Percentiles rank a stretch among this genome's conserved stretches.
Evolutionary conservation across 2,329 filamentous ascomycete genomes (phyloP).

Genomic region (Aspergillus sp.): DNA sequence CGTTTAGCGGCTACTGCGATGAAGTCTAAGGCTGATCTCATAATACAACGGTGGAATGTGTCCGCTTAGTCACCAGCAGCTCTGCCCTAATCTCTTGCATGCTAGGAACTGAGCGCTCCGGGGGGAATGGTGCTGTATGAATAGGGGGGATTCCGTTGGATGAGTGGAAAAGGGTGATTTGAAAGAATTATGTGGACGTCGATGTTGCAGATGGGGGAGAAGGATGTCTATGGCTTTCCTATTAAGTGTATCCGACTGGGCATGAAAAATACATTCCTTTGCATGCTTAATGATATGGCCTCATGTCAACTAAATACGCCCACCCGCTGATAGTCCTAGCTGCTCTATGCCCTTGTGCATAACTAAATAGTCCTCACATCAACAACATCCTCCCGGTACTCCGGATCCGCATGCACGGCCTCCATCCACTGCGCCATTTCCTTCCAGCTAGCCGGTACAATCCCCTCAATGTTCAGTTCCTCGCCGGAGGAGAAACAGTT

Average conservation of each 20-base stretch:
- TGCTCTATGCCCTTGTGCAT: too few species aligned
- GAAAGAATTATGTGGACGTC: constrained; percentile 10
- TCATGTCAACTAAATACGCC: too few species aligned
- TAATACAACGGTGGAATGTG: constrained; percentile 6
- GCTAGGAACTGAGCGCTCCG: constrained; percentile 13
- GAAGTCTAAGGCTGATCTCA: too few species aligned
- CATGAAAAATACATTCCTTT: too few species aligned
- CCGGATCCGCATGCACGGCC: constrained; percentile 43
- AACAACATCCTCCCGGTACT: constrained; percentile 31
- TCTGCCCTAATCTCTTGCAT: constrained; percentile 13
- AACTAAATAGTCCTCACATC: constrained; percentile 14
- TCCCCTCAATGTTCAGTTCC: constrained; percentile 49
- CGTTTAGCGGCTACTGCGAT: too few species aligned
- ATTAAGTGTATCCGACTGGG: neutral
- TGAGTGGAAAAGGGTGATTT: constrained; percentile 15
- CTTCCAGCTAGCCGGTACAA: constrained; percentile 50
- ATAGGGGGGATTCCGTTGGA: constrained; percentile 13
- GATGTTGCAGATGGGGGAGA: neutral
- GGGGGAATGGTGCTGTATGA: constrained; percentile 15
- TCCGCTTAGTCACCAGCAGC: constrained; percentile 12
- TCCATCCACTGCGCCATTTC: constrained; percentile 56
- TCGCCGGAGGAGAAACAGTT: constrained; percentile 64
- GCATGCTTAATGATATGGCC: neutral
- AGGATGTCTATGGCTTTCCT: neutral
- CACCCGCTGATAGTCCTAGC: neutral